Evolutionary conservation across 2,329 filamentous ascomycete species (phyloP).

Genomic region (Epichloe baconii): DNA sequence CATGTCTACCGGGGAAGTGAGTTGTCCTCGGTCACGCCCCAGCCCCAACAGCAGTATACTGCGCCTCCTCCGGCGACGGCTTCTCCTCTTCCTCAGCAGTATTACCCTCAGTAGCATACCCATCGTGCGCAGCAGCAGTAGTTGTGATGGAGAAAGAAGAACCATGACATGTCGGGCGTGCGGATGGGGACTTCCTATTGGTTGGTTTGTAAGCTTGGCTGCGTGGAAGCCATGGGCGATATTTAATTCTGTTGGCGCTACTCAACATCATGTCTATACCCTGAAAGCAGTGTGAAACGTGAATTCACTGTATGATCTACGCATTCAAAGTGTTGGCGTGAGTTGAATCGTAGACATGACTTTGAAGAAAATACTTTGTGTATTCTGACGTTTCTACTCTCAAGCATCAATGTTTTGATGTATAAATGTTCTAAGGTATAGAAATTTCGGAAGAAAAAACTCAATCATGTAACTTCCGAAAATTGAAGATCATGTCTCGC

Average conservation of each 20-base stretch:
- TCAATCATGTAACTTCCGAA: too few species aligned
- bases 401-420: too few species aligned
- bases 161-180: neutral
- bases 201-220: too few species aligned
- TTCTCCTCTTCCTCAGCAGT: constrained; percentile 12
- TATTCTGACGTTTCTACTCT: too few species aligned
- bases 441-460: too few species aligned
- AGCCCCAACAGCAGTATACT: constrained; percentile 10
- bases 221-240: neutral
- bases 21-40: neutral
- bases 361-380: too few species aligned
- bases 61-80: constrained; percentile 7
- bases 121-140: neutral
- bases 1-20: constrained; percentile 8
- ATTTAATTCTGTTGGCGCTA: neutral
- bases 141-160: neutral
- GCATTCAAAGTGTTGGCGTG: too few species aligned
- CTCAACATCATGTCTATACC: neutral
- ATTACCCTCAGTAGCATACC: constrained; percentile 6
- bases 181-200: neutral
- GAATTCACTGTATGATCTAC: too few species aligned
- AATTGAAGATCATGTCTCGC: too few species aligned
- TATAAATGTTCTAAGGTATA: too few species aligned
- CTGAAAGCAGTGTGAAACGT: neutral
- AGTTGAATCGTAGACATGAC: too few species aligned